A percentile compares a stretch with the other conserved stretches of the same genome.
Conservation (phyloP, 441 rosid genomes). For the Euphorbia schlechtendalii region DNA sequence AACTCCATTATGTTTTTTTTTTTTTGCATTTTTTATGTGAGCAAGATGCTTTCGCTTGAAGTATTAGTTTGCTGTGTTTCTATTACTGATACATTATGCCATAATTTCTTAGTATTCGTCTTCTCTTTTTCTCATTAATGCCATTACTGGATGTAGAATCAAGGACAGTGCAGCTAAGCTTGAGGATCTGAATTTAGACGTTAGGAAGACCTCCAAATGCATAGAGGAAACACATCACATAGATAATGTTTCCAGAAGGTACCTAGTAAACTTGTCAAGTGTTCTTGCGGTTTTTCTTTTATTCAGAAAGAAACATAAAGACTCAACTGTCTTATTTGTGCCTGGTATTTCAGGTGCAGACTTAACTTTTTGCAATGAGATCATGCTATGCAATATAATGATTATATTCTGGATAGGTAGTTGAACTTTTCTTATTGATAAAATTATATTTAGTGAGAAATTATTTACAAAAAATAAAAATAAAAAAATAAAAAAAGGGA, state of each 20-base stretch:
- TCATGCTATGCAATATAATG: not conserved
- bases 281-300: not conserved
- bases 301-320: not conserved
- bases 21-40: not conserved
- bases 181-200: constrained; percentile 68
- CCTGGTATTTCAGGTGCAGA: not conserved
- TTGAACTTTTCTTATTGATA: not conserved
- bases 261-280: constrained; percentile 10
- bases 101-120: constrained; percentile 7
- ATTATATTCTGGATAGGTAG: not conserved
- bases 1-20: too few species aligned
- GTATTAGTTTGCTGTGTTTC: not conserved
- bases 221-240: constrained; percentile 27
- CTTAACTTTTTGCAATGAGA: not conserved
- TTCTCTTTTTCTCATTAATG: constrained; percentile 10
- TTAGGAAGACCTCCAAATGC: constrained; percentile 38
- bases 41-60: not conserved
- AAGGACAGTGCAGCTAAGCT: constrained; percentile 51
- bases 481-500: not conserved
- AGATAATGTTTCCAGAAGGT: constrained; percentile 43
- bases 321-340: not conserved
- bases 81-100: constrained; percentile 6
- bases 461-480: too few species aligned
- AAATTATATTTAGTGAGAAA: too few species aligned
- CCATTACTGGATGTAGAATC: constrained; percentile 31